phyloP scores from a whole-genome alignment of 306 rosid species.

The Benincasa hispida region DNA sequence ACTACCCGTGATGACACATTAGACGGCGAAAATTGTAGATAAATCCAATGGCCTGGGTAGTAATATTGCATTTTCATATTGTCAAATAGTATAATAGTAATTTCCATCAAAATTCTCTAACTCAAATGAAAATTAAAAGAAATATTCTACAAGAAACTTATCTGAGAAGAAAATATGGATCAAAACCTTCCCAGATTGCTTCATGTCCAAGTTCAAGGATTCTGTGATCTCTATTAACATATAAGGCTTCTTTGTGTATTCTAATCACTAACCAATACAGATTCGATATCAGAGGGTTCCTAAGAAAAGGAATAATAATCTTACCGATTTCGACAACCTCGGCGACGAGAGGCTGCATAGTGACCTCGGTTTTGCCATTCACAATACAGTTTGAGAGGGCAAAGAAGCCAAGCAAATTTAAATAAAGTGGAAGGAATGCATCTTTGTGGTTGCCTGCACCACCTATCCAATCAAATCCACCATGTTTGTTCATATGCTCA shows the following conservation, averaged over 20 bases:
- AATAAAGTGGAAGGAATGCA: constrained; percentile 71
- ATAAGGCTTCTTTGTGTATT: constrained; percentile 36
- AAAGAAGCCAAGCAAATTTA: constrained; percentile 65
- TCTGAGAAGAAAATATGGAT: constrained; percentile 69
- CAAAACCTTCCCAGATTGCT: constrained; percentile 52
- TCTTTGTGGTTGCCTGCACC: constrained; percentile 94
- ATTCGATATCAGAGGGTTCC: constrained; percentile 61
- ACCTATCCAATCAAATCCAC: constrained; percentile 68
- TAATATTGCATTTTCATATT: not conserved
- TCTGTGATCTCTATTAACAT: constrained; percentile 13
- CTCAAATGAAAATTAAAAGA: not conserved
- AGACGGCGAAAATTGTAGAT: not conserved
- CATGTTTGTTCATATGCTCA: constrained; percentile 33
- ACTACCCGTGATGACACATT: not conserved
- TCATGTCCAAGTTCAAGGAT: constrained; percentile 29
- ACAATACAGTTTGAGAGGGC: constrained; percentile 63
- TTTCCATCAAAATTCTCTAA: not conserved
- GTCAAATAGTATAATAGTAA: not conserved
- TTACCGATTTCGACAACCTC: constrained; percentile 42
- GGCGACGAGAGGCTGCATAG: constrained; percentile 12
- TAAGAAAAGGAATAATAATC: constrained; percentile 47
- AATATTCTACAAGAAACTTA: constrained; percentile 15
- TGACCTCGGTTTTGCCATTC: constrained; percentile 18
- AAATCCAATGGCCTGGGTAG: not conserved
- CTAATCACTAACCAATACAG: constrained; percentile 43